Evolutionary conservation across 2,329 filamentous ascomycete species (phyloP), one percentile per base, ranked within the genome.

Genomic region (Colletotrichum tropicale): DNA sequence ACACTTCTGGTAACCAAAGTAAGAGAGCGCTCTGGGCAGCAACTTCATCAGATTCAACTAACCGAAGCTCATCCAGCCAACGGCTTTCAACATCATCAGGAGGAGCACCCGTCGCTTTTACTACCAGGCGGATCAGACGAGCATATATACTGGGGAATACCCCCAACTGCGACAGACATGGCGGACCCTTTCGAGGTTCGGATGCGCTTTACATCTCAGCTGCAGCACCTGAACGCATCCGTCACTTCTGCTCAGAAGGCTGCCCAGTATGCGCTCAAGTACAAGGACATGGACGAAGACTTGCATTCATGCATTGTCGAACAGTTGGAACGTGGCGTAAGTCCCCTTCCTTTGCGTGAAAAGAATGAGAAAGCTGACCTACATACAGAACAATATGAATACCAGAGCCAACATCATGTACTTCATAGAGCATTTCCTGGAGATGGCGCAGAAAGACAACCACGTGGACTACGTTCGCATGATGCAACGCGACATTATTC

Each of bases 401-500:
- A 98, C 94, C 67, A 91, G 96, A 76, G 98, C 97, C 75, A 99
- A 99, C 83, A 98, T 99, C 84, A 98, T 99, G 94, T 99, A 98
- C 86, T 99, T 99, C 85, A 94, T 99, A 82, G 96, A 98, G 82
- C 94, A 96, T 80, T 95, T 99, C 79, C 94, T 98, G 82, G 96
- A 98, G 82, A 90, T 95, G 86, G 94, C 95, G 26, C 90, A 92
- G 77, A 94, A 93, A 78, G 94, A 95, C 78, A 91, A 92, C 77
- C 93, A 97, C 80, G 86, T 91, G 69, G 93, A 95, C 77, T 99
- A 98, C 82, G 93, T 98, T 32, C 92, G 94, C 67, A 98, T 98
- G 95, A 95, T 99, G 86, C 95, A 98, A 85, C 90, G 96, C 62
- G 97, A 99, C 83, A 98, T 99, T 55, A 89, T 98, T 38, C 91